Conservation (phyloP, 2,329 filamentous ascomycete genomes). For the Trichoderma arundinaceum region DNA sequence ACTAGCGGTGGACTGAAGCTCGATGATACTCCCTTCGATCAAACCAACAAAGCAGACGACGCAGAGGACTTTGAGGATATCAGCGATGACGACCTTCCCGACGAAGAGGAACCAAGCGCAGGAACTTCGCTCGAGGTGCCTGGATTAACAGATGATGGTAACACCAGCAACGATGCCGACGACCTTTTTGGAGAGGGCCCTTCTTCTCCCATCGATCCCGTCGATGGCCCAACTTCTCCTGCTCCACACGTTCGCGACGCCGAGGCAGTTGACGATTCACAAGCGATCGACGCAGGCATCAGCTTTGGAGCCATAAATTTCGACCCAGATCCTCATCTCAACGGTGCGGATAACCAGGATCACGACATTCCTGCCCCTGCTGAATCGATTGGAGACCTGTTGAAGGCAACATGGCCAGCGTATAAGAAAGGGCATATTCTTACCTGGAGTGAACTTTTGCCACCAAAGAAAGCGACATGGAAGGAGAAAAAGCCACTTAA, state of each 20-base stretch:
- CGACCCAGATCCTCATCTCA: constrained; percentile 52
- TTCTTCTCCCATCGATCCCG: constrained; percentile 54
- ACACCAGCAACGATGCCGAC: constrained; percentile 65
- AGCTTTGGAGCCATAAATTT: constrained; percentile 55
- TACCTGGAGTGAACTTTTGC: constrained; percentile 81
- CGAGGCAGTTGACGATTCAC: constrained; percentile 45
- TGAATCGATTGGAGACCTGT: constrained; percentile 74
- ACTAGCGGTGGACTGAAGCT: constrained; percentile 50
- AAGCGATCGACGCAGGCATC: constrained; percentile 42
- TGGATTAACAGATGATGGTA: constrained; percentile 63
- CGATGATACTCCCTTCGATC: constrained; percentile 59
- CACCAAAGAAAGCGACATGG: constrained; percentile 78
- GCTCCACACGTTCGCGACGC: constrained; percentile 50
- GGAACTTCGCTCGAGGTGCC: constrained; percentile 56
- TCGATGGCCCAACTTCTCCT: constrained; percentile 52
- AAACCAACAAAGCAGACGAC: constrained; percentile 85
- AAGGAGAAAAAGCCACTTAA: constrained; percentile 79
- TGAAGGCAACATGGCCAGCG: constrained; percentile 79
- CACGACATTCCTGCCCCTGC: constrained; percentile 70
- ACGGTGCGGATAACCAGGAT: constrained; percentile 61
- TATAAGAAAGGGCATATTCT: constrained; percentile 78
- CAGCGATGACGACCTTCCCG: constrained; percentile 86
- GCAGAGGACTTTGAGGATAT: constrained; percentile 92
- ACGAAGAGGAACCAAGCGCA: constrained; percentile 68
- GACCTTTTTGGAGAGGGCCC: constrained; percentile 72